phyloP scores from a whole-genome alignment of 2,329 filamentous ascomycete genomes.

The Trichophyton equinum region DNA sequence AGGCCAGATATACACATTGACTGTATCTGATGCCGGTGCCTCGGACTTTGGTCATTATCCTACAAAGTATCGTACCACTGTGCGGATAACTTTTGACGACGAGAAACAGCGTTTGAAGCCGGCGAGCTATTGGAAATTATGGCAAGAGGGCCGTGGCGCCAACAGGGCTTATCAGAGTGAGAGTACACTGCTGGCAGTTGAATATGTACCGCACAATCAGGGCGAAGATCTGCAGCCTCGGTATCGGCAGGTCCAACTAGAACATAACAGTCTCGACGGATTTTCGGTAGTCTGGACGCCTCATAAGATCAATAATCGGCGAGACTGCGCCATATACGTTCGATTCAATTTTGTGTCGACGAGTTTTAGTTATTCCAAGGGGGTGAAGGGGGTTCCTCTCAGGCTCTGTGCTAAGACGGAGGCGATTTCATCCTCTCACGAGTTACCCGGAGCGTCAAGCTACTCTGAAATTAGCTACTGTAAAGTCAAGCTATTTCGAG shows the following conservation, averaged over 20 bases:
- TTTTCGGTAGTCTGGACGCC: slow-evolving; percentile 87
- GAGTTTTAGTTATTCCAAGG: slow-evolving; percentile 97
- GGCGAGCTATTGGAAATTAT: slow-evolving; percentile 76
- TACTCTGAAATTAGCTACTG: slow-evolving; percentile 59
- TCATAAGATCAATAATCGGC: slow-evolving; percentile 45
- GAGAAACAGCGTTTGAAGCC: slow-evolving; percentile 81
- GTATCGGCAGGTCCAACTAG: slow-evolving; percentile 58
- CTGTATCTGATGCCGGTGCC: slow-evolving; percentile 64
- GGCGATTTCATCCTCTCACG: slow-evolving; percentile 21
- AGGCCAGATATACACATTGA: slow-evolving; percentile 82
- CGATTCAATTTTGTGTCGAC: slow-evolving; percentile 98
- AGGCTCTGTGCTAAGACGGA: slow-evolving; percentile 85
- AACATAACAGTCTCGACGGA: slow-evolving; percentile 76
- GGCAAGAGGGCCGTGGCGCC: slow-evolving; percentile 93
- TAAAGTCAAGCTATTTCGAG: slow-evolving; percentile 93
- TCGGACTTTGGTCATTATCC: slow-evolving; percentile 44
- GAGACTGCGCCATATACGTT: slow-evolving; percentile 76
- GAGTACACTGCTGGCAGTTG: slow-evolving; percentile 79
- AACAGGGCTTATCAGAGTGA: slow-evolving; percentile 90
- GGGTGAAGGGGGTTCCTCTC: slow-evolving; percentile 94
- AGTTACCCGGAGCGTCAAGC: slow-evolving; percentile 3
- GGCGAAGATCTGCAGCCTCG: slow-evolving; percentile 43
- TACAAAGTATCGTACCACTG: slow-evolving; percentile 71
- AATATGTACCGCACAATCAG: slow-evolving; percentile 63
- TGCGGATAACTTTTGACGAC: slow-evolving; percentile 95